Base-by-base conservation (phyloP, 2,329 filamentous ascomycete species). In the Epichloe glyceriae region DNA sequence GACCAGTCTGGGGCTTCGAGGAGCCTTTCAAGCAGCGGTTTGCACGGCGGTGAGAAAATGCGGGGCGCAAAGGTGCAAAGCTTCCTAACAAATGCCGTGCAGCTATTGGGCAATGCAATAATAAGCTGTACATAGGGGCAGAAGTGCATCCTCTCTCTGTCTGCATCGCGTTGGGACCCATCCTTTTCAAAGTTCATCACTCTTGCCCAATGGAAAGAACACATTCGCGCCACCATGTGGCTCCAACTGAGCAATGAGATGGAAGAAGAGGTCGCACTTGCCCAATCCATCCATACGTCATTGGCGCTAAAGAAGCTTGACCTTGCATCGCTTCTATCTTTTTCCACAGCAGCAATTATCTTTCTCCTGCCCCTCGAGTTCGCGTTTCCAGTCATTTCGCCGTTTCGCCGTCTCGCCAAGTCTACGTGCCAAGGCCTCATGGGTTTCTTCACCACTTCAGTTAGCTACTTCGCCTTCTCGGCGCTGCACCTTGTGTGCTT, bases 401-500 rank as follows among this genome's bases (percentile, higher is more conserved):
- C 7, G 22, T 22, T 20, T 44, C 30, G 26, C 20, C 7, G 22
- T 22, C 12, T 44, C 30, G 22, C 12, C 0, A 6, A 22, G 7
- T 12, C 26, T 30, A 33, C 33, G 30, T 4, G 17, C 8, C 2
- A 15, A 30, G 22, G 6, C 17, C 6, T 38, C 19, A 76, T 77
- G 74, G 71, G 70, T 46, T 50, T 74, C 53, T 61, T 72, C 47
- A 70, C 68, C 53, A 64, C 74, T 49, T 61, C 70, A 19, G 50
- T 66, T 60, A 69, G 71, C 64, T 79, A 78, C 56, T 57, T 82
- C 58, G 61, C 73, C 57, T 84, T 85, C 61, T 69, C 74, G 22
- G 56, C 75, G 56, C 68, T 89, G n/a, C 85, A 90, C 63, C 74
- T 90, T 64, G 68, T 83, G 54, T 86, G 91, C 61, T 83, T 95